phyloP scores from a whole-genome alignment of 768 basidiomycete species.

The Suillus ampliporus region DNA sequence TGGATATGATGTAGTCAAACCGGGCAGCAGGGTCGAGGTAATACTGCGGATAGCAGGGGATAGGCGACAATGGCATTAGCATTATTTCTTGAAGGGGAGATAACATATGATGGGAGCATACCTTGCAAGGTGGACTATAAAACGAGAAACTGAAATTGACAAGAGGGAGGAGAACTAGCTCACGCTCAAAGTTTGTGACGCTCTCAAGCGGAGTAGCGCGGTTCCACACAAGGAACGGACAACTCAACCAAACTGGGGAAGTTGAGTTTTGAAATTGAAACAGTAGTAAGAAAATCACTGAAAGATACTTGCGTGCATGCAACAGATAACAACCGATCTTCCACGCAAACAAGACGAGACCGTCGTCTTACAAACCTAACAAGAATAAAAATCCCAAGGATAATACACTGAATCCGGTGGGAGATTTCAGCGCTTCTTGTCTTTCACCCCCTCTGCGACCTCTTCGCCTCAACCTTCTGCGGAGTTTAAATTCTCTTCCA shows the following conservation, averaged over 20 bases:
- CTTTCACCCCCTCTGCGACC: slow-evolving; percentile 11
- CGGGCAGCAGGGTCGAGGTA: slow-evolving; percentile 33
- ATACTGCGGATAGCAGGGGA: slow-evolving; percentile 28
- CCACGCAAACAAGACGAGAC: slow-evolving; percentile 14
- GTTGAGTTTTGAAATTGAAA: background rate
- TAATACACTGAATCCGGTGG: slow-evolving; percentile 14
- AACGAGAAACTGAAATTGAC: slow-evolving; percentile 12
- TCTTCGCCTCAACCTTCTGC: slow-evolving; percentile 5
- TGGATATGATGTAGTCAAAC: slow-evolving; percentile 49
- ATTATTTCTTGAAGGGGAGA: slow-evolving; percentile 10
- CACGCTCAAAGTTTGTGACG: slow-evolving; percentile 12
- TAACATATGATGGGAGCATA: slow-evolving; percentile 15
- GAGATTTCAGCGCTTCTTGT: slow-evolving; percentile 13
- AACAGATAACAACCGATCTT: slow-evolving; percentile 5
- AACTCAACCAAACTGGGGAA: slow-evolving; percentile 8
- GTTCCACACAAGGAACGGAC: slow-evolving; percentile 13
- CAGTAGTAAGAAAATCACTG: no score
- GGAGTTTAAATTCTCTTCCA: slow-evolving; percentile 20
- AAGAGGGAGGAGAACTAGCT: slow-evolving; percentile 2
- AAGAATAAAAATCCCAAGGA: slow-evolving; percentile 10
- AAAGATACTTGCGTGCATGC: no score
- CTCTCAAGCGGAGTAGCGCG: slow-evolving; percentile 16
- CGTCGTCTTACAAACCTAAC: slow-evolving; percentile 14
- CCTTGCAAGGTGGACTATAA: slow-evolving; percentile 17
- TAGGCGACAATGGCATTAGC: slow-evolving; percentile 28